Base-by-base conservation (phyloP, 1,139 yeast genomes). In the Sugiyamaella grinbergsii region DNA sequence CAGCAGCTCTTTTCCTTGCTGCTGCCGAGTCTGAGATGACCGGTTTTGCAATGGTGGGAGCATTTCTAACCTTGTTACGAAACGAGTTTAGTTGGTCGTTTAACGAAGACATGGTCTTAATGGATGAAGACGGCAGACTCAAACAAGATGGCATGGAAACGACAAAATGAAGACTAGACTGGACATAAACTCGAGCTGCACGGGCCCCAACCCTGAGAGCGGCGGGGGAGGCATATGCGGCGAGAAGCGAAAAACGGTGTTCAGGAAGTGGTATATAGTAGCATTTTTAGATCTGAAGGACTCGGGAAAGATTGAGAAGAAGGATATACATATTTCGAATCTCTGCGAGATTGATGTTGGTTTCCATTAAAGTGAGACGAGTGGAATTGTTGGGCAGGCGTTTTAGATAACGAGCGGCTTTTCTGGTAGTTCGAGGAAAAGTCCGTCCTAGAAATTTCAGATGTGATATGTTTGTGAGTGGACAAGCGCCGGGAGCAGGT, bases 1-100 rank as follows among this genome's bases (percentile, higher is more conserved):
- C 60, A 33, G 61, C 65, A 42, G 62, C 49, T 58, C 54, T 56
- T 39, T 50, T 59, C 47, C 49, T 38, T 38, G 54, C 47, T 18
- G 52, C 54, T 13, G 55, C 31, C 49, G 55, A 37, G n/a, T 51
- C 54, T 16, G 61, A 57, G 20, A 63, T 63, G 11, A 64, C 63
- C 23, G 70, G 67, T 53, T 75, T 69, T 51, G 68, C 71, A 5
- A 50, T 24, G 33, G 77, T 71, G 0, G 85, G 84, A 5, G 82
- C 79, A 19, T 78, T 70, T 62, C 80, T 79, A 54, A 81, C 78
- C 54, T 80, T 77, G 62, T 72, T 79, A 62, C 77, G 78, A 72
- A 82, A 81, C 44, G 85, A 83, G 64, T 79, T 80, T 50, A 82
- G 70, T 65, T 72, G 75, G 58, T 70, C 75, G 52, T 70, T 70